Evolutionary conservation across 2,329 filamentous ascomycete species (phyloP), one percentile per base, ranked within the genome.

Genomic region (Neoscytalidium dimidiatum): DNA sequence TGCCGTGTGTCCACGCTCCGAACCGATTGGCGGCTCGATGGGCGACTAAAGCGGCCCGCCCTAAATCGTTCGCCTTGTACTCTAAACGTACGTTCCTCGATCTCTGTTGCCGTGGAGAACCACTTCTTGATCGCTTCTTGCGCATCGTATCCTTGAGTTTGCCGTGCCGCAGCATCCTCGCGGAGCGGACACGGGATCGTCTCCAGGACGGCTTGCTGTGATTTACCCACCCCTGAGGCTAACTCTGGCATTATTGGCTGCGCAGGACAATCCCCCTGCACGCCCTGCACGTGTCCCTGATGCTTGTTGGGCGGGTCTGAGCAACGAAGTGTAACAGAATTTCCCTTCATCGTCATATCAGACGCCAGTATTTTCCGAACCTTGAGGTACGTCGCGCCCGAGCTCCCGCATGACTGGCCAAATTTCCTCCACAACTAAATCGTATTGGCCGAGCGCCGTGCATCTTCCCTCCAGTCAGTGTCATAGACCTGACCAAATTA

Each of bases 31-130:
- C 49, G 48, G 35, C 23, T 31, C 29, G 61, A 63, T 53, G 61
- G 61, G 46, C 48, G 48, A 63, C 48, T 53, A 53, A 38, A 41
- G 33, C 48, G 58, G 58, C 58, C 46, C 61, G 61, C 61, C 48
- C 61, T 63, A 63, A 63, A 53, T 44, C 61, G 46, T 28, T 23
- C 48, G 61, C 46, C 35, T 31, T 60, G 56, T 63, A 63, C 61
- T 63, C 61, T 63, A 63, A 63, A 63, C 46, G 19, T 52, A 63
- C 61, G 46, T 63, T 52, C 49, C 43, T 63, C 61, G 61, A 56
- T 63, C 61, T 63, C 48, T 63, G 35, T 13, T 44, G 61, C 61
- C 26, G 31, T 23, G 33, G 46, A 53, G 35, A 52, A 53, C 33
- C 60, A 31, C n/a, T 26, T 23, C 35, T 44, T 58, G 43, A 62